phyloP scores from a whole-genome alignment of 805 yeast species.

The Zygoascus biomembranicola region DNA sequence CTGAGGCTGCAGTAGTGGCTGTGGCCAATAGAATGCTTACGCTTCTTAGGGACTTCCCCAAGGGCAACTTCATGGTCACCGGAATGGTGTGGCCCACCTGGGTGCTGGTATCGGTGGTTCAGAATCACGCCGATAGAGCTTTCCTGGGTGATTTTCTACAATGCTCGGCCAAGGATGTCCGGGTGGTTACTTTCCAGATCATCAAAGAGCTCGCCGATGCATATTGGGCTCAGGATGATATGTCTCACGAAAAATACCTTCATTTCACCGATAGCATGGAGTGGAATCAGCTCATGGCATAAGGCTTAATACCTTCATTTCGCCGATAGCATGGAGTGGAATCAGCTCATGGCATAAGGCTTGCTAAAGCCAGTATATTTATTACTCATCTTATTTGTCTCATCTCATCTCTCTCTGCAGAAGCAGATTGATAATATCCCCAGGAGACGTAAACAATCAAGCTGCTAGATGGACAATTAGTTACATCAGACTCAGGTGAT shows the following conservation, averaged over 20 bases:
- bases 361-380: too few relatives aligned
- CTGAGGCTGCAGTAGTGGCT: background rate
- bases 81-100: conserved; percentile 5
- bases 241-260: conserved; percentile 1
- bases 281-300: conserved; percentile 6
- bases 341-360: conserved; percentile 3
- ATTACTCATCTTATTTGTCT: too few relatives aligned
- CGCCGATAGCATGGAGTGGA: background rate
- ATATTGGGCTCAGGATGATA: background rate
- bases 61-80: background rate
- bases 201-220: background rate
- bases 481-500: too few relatives aligned
- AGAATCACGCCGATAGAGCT: background rate
- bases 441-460: too few relatives aligned
- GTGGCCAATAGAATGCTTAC: background rate
- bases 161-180: background rate
- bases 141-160: background rate
- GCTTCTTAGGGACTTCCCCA: background rate
- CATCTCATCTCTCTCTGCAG: too few relatives aligned
- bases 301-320: background rate
- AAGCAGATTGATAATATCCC: too few relatives aligned
- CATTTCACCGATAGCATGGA: background rate
- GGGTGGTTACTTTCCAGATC: background rate
- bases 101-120: conserved; percentile 1
- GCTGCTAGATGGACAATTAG: too few relatives aligned